A percentile compares a stretch with the other conserved stretches of the same genome.
Conservation (phyloP, 2,329 filamentous ascomycete genomes). For the Fusarium albidum region DNA sequence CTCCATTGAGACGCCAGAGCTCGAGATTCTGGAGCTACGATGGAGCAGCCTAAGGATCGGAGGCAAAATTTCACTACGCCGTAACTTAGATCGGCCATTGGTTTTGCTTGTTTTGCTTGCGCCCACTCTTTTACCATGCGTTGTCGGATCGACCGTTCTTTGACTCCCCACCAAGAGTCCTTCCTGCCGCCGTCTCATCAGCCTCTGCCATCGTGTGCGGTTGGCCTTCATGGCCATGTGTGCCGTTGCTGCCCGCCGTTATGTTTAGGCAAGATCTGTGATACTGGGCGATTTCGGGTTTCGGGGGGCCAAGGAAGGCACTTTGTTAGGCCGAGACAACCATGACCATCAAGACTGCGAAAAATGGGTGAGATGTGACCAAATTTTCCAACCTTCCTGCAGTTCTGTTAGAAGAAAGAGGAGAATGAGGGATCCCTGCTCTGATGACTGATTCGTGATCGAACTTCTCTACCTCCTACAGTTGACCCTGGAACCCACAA, state of each 20-base stretch:
- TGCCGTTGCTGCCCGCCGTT: conserved; percentile 4
- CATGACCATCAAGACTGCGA: no score
- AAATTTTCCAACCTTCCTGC: no score
- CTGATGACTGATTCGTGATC: no score
- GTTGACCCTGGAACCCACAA: no score
- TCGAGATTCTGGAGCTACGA: conserved; percentile 15
- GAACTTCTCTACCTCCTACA: no score
- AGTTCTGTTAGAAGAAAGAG: no score
- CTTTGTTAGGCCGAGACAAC: no score
- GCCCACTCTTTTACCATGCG: conserved; percentile 13
- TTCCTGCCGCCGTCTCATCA: conserved; percentile 16
- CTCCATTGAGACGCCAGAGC: conserved; percentile 10
- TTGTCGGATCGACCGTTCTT: conserved; percentile 18
- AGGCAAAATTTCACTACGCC: conserved; percentile 26
- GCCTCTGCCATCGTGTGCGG: conserved; percentile 15
- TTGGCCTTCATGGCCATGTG: conserved; percentile 28
- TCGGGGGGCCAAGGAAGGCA: background rate
- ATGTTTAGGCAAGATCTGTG: background rate
- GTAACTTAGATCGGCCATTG: conserved; percentile 34
- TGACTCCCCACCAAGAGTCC: conserved; percentile 15
- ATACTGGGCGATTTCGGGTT: conserved; percentile 27
- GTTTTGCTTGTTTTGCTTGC: conserved; percentile 6
- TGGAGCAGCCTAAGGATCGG: conserved; percentile 25
- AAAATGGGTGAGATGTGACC: no score
- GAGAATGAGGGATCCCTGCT: no score